Base-by-base conservation (phyloP, 179 eudicot genomes). In the Amaranthus tricolor region DNA sequence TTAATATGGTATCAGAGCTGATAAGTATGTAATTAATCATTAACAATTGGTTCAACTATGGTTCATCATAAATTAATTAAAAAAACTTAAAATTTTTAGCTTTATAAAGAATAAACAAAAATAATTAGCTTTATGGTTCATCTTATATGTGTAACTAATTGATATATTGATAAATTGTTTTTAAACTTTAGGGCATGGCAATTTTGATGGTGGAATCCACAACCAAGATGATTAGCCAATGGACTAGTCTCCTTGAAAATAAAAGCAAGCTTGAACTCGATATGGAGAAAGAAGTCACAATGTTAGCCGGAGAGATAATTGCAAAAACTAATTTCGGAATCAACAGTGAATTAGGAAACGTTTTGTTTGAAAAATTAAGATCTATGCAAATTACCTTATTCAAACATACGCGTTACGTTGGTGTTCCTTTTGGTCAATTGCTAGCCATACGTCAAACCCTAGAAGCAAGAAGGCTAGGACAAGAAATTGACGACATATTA, bases 311-410 rank as follows among this genome's bases (percentile, higher is more conserved):
- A 0, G 94, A 88, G 59, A 89, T 89, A 58, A 89, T 93, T 0
- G 98, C 97, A 0, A 87, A 77, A 68, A 85, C 97, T 0, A 87
- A 89, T 78, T 93, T 93, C 54, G 98, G 98, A 1, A 73, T 93
- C 31, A 79, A 81, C 59, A 64, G 79, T 44, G 86, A 83, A 58
- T 80, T 71, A 0, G 95, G 98, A 0, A 73, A 70, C 0, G 54
- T 68, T 31, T 82, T 93, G 50, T 80, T 87, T 7, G 81, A 84
- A 0, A 93, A 87, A 62, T 44, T 93, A 69, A 75, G 91, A 52
- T 85, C 84, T 57, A 79, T 89, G 88, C 98, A 93, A 67, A 70
- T 76, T 16, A 82, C 78, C 13, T 81, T 91, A 9, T 93, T 93
- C 82, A 87, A 89, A 14, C 79, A 91, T 48, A 85, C 81, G 10